Conservation (phyloP, 345 rosid species). For the Streptanthus diversifolius region DNA sequence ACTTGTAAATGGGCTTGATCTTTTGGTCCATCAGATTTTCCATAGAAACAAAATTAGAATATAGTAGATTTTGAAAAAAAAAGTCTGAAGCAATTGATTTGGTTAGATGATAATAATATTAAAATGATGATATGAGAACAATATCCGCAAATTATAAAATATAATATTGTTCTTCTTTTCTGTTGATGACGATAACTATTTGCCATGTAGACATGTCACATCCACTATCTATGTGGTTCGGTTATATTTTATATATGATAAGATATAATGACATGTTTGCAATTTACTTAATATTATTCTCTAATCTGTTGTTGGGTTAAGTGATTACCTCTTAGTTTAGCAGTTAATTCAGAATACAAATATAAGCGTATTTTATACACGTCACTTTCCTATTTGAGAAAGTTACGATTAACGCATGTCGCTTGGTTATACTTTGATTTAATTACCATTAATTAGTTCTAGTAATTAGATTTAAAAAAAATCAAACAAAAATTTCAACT, state of each 20-base stretch:
- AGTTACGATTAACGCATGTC: background rate
- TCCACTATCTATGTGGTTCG: slow-evolving; percentile 27
- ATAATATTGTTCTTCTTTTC: background rate
- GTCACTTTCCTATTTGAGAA: background rate
- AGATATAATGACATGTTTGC: background rate
- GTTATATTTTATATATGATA: slow-evolving; percentile 11
- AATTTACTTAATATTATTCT: background rate
- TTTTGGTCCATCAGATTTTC: background rate
- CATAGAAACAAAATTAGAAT: background rate
- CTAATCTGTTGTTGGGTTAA: slow-evolving; percentile 16
- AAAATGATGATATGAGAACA: background rate
- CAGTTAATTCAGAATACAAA: background rate
- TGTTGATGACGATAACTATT: background rate
- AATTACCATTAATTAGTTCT: background rate
- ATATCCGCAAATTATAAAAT: background rate
- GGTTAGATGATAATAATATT: background rate
- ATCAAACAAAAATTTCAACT: background rate
- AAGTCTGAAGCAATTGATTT: background rate
- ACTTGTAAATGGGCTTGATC: background rate
- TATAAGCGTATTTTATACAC: background rate
- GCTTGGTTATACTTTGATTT: background rate
- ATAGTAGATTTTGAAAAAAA: background rate
- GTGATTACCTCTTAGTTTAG: background rate
- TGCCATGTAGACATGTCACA: slow-evolving; percentile 7
- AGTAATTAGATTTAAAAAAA: background rate